Base-by-base conservation (phyloP, 2,329 filamentous ascomycete genomes). In the Xylaria sp. region DNA sequence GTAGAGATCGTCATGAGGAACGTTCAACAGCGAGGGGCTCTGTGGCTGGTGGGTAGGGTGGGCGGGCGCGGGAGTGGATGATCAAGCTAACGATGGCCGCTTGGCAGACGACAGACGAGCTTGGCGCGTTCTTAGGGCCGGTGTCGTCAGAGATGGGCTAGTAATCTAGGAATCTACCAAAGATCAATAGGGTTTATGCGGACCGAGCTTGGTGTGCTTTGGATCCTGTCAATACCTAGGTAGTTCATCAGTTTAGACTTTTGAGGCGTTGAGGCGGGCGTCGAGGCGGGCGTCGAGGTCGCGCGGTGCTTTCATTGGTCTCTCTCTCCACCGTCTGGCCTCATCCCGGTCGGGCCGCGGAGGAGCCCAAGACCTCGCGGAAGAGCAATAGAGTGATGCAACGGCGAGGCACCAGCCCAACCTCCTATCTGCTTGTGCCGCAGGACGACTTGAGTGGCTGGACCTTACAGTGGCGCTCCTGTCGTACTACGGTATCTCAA, bases 1-100 rank as follows among this genome's bases (percentile, higher is more conserved):
- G 47, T 52, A 54, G 57, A 57, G 57, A 59, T 62, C 59, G 59
- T 63, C 56, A 61, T 63, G 62, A 48, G 56, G 57, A 52, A 60
- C 46, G 54, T 57, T 53, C 34, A 56, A 57, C 50, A 55, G 52
- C 59, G 57, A 62, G 59, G 57, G 57, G 54, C 58, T 61, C 52
- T 53, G 38, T 40, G 46, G 34, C 50, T 50, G 19, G 39, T 39
- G 4, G 19, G 26, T n/a, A n/a, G n/a, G n/a, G n/a, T n/a, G n/a
- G n/a, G 20, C 41, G 50, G 48, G 52, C 44, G 20, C 44, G 44
- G 44, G 54, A 48, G 47, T 37, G 18, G 46, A 45, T 50, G 58
- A 55, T 55, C 55, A 44, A 44, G 47, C 42, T 22, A 26, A 54
- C 54, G 55, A 52, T 52, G 57, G 43, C 47, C 38, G 45, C 29